A percentile compares a stretch with the other conserved stretches of the same genome.
Conservation (phyloP, 1,139 yeast genomes). For the Taphrina populina region DNA sequence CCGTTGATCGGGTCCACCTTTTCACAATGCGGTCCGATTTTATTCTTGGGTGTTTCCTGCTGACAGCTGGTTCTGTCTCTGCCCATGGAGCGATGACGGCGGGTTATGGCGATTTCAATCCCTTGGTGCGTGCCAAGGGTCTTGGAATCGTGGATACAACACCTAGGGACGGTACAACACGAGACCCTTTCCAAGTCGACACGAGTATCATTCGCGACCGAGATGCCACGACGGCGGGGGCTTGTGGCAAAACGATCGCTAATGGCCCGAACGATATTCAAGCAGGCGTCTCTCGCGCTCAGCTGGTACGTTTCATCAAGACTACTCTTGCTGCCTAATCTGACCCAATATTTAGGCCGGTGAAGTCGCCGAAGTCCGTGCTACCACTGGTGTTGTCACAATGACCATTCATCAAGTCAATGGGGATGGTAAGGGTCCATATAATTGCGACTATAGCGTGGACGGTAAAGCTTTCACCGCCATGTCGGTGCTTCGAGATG, state of each 20-base stretch:
- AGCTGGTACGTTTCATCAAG: neutral
- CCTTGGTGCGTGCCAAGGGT: neutral
- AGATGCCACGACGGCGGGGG: conserved; percentile 6
- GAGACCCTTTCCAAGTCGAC: conserved; percentile 14
- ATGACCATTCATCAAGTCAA: conserved; percentile 28
- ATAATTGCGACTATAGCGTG: conserved; percentile 6
- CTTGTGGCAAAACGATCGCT: conserved; percentile 7
- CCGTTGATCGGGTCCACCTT: too few species aligned
- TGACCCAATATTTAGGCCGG: conserved; percentile 13
- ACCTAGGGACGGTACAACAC: conserved; percentile 10
- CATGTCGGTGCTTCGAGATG: conserved; percentile 14
- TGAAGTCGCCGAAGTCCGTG: conserved; percentile 9
- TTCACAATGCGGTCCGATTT: conserved; percentile 2
- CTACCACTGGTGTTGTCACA: conserved; percentile 1
- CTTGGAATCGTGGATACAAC: conserved; percentile 8
- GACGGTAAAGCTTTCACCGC: conserved; percentile 7
- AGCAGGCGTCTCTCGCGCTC: neutral
- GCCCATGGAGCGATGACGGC: conserved; percentile 20
- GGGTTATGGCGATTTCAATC: conserved; percentile 4
- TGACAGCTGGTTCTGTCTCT: neutral
- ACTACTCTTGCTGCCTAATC: neutral
- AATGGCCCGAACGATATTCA: conserved; percentile 15
- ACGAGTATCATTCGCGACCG: conserved; percentile 16
- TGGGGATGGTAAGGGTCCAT: conserved; percentile 29
- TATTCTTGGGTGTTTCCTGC: neutral